Evolutionary conservation across 495 filamentous ascomycete genomes (phyloP).

Genomic region (Tetracladium setigerum): DNA sequence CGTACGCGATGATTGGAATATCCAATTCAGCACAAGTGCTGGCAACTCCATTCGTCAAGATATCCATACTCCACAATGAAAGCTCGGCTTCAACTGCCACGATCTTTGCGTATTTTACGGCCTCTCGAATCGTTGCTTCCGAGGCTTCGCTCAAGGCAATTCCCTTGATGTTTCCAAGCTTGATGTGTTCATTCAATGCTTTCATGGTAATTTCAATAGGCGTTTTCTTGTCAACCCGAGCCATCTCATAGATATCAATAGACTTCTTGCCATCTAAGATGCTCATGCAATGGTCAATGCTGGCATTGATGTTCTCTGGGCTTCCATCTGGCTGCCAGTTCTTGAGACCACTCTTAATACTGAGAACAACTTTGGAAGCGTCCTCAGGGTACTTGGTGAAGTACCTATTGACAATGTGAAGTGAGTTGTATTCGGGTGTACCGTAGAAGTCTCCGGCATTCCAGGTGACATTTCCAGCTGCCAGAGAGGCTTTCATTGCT

Average conservation of each 20-base stretch:
- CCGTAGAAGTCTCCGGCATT: constrained; percentile 81
- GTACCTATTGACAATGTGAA: constrained; percentile 57
- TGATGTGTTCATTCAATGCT: constrained; percentile 48
- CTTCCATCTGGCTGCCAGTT: constrained; percentile 34
- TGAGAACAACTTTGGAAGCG: constrained; percentile 54
- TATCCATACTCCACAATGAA: constrained; percentile 59
- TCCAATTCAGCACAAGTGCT: constrained; percentile 59
- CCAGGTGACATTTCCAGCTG: constrained; percentile 62
- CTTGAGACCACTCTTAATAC: constrained; percentile 51
- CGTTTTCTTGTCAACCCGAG: constrained; percentile 59
- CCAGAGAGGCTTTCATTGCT: constrained; percentile 58
- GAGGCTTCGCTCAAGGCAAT: constrained; percentile 68
- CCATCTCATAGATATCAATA: constrained; percentile 76
- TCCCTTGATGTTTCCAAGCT: constrained; percentile 73
- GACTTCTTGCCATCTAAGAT: constrained; percentile 66
- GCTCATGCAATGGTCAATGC: constrained; percentile 58
- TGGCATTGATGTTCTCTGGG: constrained; percentile 52
- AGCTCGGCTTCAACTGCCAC: constrained; percentile 74
- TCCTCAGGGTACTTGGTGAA: constrained; percentile 63
- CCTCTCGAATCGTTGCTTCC: constrained; percentile 67
- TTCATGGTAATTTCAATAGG: constrained; percentile 41
- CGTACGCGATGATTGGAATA: constrained; percentile 60
- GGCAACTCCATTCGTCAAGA: constrained; percentile 67
- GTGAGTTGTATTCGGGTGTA: constrained; percentile 56
- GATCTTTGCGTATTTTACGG: constrained; percentile 62